These are phyloP conservation scores for Leucocoprinus leucothites DNA, from an alignment of 768 basidiomycete genomes.

Conservation along the genomic window DNA sequence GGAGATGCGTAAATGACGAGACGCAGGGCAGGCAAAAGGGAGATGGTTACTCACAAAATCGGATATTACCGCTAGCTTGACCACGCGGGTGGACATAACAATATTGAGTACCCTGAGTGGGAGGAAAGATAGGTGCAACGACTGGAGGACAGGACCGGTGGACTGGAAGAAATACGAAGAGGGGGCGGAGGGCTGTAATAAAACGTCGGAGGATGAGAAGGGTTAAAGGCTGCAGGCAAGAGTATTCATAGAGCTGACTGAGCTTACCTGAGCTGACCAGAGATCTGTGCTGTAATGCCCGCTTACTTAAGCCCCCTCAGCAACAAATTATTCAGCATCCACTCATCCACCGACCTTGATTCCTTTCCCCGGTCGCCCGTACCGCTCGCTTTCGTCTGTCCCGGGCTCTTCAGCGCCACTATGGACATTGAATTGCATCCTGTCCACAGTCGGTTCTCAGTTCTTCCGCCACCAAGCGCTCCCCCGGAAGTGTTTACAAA, in stretches of 20 bases:
- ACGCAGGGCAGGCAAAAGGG: conserved; percentile 10
- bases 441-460: too few species aligned
- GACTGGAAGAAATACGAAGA: background rate
- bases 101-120: conserved; percentile 11
- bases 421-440: too few species aligned
- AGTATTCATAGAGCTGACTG: conserved; percentile 26
- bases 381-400: background rate
- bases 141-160: conserved; percentile 13
- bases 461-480: too few species aligned
- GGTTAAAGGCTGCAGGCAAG: conserved; percentile 15
- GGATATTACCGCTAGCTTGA: conserved; percentile 46
- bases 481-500: too few species aligned
- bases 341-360: background rate
- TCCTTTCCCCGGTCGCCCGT: background rate
- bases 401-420: too few species aligned
- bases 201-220: conserved; percentile 20
- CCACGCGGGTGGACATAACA: conserved; percentile 38
- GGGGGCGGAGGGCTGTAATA: conserved; percentile 15
- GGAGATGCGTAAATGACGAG: background rate
- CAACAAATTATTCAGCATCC: background rate
- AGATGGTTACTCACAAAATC: conserved; percentile 38
- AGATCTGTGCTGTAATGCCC: background rate
- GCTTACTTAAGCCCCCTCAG: conserved; percentile 6
- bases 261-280: conserved; percentile 15
- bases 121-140: conserved; percentile 7